Evolutionary conservation across 352 stramenopile genomes (phyloP).

Genomic region (Phytophthora crassamura): DNA sequence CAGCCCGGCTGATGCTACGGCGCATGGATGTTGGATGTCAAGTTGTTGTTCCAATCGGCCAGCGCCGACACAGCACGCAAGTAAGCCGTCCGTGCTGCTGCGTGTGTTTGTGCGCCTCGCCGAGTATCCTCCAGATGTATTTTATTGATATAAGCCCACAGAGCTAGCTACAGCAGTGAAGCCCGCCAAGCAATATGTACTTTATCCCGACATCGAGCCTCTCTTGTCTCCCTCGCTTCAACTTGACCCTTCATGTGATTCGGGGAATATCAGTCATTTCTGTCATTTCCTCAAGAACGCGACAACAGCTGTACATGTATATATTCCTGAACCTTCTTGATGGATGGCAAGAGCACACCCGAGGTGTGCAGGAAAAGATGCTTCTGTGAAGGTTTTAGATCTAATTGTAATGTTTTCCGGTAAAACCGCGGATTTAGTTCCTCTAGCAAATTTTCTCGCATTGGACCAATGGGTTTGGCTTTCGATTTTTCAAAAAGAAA

Average conservation of each 20-base stretch:
- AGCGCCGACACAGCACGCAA: neutral
- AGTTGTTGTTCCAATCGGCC: constrained; percentile 9
- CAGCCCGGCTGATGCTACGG: neutral
- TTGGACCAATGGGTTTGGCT: constrained; percentile 25
- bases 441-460: constrained; percentile 14
- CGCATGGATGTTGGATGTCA: constrained; percentile 19
- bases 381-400: too few species aligned
- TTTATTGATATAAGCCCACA: constrained; percentile 28
- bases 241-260: constrained; percentile 4
- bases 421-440: too few species aligned
- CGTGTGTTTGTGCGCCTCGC: neutral
- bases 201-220: neutral
- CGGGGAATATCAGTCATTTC: neutral
- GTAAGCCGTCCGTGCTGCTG: neutral
- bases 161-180: neutral
- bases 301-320: too few species aligned
- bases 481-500: constrained; percentile 40
- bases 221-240: constrained; percentile 2
- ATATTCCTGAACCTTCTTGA: too few species aligned
- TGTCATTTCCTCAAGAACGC: neutral
- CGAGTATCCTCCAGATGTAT: constrained; percentile 13
- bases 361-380: too few species aligned
- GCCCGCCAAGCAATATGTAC: constrained; percentile 23
- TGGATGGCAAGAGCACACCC: too few species aligned
- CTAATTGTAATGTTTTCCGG: too few species aligned